Base-by-base conservation (phyloP, 345 rosid genomes). In the Kernera saxatilis region DNA sequence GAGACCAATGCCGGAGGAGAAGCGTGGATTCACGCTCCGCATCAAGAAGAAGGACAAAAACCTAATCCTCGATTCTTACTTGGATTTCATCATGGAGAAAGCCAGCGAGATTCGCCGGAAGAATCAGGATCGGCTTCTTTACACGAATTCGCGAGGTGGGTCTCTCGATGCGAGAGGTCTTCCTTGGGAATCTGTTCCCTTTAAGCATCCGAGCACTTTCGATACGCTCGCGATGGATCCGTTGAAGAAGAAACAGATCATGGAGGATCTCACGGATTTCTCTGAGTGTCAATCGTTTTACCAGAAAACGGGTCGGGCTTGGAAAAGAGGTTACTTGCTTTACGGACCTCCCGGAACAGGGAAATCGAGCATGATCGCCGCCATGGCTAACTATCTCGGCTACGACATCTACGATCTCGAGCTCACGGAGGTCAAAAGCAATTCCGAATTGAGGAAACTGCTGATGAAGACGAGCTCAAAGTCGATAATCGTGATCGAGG, bases 341-440 rank as follows among this genome's bases (percentile, higher is more conserved):
- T 60, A 71, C 41, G 75, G 75, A 26, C 75, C 75, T 3, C 75
- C 75, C 8, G 74, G 74, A 23, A 70, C 74, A 2, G 74, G 74
- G 1, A 70, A 58, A 17, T 70, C 74, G 11, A 70, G 75, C 14
- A 88, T 92, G 96, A 92, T 92, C 57, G 98, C 98, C 1, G 96
- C 98, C 41, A 89, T 92, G 96, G 98, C 98, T 8, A 92, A 92
- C 68, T 80, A 59, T 69, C 85, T 92, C n/a, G 80, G 88, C 10
- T 92, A 92, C 70, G 98, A 92, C 55, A 92, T 92, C 30, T 92
- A 88, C 67, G 98, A 92, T 73, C 94, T 92, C 15, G 98, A 92
- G 56, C 72, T 92, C 35, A 88, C 94, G 1, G 96, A 92, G 67
- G 98, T 92, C 32, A 88, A 86, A 23, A 85, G 84, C 39, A 92